phyloP scores from a whole-genome alignment of 2,329 filamentous ascomycete species.

The Cercospora sp. region DNA sequence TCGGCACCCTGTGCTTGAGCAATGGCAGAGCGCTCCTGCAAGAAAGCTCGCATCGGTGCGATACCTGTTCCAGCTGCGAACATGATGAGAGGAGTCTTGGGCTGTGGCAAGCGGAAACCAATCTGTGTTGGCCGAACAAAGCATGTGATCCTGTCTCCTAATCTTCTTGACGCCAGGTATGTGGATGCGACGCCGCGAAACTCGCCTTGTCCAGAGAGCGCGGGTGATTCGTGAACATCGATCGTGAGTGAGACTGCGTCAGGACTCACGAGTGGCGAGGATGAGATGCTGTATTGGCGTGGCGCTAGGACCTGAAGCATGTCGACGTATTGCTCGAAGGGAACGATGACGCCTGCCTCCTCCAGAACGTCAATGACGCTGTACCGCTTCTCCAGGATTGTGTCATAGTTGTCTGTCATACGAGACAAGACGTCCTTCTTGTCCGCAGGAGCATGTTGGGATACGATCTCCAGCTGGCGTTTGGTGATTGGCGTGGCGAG shows the following conservation, averaged over 20 bases:
- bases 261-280: slow-evolving; percentile 24
- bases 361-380: slow-evolving; percentile 67
- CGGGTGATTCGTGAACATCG: slow-evolving; percentile 48
- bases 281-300: slow-evolving; percentile 34
- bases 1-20: slow-evolving; percentile 34
- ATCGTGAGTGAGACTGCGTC: slow-evolving; percentile 58
- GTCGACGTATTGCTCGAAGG: slow-evolving; percentile 57
- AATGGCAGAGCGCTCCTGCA: slow-evolving; percentile 45
- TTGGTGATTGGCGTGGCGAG: slow-evolving; percentile 63
- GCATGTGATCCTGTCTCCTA: slow-evolving; percentile 44
- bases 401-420: slow-evolving; percentile 44
- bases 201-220: slow-evolving; percentile 25
- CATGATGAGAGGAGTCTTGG: slow-evolving; percentile 54
- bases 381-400: slow-evolving; percentile 45
- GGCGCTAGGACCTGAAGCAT: slow-evolving; percentile 26
- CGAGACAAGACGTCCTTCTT: slow-evolving; percentile 48
- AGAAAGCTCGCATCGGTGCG: slow-evolving; percentile 50
- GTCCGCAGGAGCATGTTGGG: slow-evolving; percentile 11
- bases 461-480: slow-evolving; percentile 45
- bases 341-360: slow-evolving; percentile 56
- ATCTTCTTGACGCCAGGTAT: slow-evolving; percentile 41
- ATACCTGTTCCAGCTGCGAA: slow-evolving; percentile 55
- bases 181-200: slow-evolving; percentile 45
- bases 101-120: slow-evolving; percentile 44
- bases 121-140: slow-evolving; percentile 42